These are phyloP conservation scores for Dionaea muscipula DNA, from an alignment of 179 eudicot genomes.

Conservation along the genomic window DNA sequence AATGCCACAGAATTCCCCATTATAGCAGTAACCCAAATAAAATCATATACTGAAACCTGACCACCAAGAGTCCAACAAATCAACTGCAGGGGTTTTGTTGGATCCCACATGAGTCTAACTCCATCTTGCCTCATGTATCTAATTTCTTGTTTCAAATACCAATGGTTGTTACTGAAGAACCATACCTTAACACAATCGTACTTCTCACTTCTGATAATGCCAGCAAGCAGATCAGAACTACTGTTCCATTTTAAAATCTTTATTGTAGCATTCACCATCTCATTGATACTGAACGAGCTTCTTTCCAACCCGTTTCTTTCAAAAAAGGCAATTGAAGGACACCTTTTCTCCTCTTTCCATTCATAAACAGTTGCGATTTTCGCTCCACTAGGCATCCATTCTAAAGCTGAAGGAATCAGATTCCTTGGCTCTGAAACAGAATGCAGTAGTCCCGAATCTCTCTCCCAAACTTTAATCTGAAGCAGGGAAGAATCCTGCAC, in stretches of 20 bases:
- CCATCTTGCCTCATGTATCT: conserved; percentile 52
- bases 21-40: conserved; percentile 72
- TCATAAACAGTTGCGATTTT: conserved; percentile 66
- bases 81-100: conserved; percentile 62
- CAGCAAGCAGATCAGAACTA: conserved; percentile 65
- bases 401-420: conserved; percentile 42
- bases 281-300: conserved; percentile 68
- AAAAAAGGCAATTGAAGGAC: conserved; percentile 58
- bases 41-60: conserved; percentile 46
- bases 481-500: conserved; percentile 31
- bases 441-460: conserved; percentile 69
- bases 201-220: conserved; percentile 48
- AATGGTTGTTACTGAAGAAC: conserved; percentile 81
- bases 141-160: conserved; percentile 88
- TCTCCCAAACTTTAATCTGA: conserved; percentile 82
- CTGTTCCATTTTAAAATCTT: conserved; percentile 74
- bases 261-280: conserved; percentile 32
- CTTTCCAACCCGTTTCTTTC: conserved; percentile 93
- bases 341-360: conserved; percentile 32
- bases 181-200: conserved; percentile 68
- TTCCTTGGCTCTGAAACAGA: conserved; percentile 70
- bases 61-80: conserved; percentile 78
- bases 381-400: conserved; percentile 94
- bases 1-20: conserved; percentile 66
- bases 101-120: conserved; percentile 74